Percentiles rank a stretch among this genome's conserved stretches.
phyloP scores from a whole-genome alignment of 2,329 filamentous ascomycete species.

The Fusarium xylarioides region DNA sequence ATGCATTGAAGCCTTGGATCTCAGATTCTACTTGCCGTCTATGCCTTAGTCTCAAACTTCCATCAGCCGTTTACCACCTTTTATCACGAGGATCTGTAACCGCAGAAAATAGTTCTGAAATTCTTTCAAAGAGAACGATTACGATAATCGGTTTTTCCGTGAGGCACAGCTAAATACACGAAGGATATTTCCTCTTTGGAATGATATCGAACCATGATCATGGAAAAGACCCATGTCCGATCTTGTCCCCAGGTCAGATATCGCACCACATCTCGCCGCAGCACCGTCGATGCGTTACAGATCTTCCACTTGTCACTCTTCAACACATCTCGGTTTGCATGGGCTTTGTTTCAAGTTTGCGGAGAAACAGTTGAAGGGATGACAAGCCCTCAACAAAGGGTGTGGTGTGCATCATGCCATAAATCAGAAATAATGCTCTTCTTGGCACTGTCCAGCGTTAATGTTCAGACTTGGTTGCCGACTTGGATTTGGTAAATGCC shows the following conservation, averaged over 20 bases:
- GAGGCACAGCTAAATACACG: neutral
- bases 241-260: slow-evolving; percentile 29
- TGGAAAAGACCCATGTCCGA: slow-evolving; percentile 27
- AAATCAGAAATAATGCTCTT: slow-evolving; percentile 13
- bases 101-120: slow-evolving; percentile 3
- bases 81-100: slow-evolving; percentile 1
- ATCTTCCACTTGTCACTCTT: slow-evolving; percentile 22
- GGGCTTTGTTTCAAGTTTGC: slow-evolving; percentile 34
- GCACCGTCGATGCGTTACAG: slow-evolving; percentile 15
- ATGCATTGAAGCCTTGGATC: slow-evolving; percentile 20
- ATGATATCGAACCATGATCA: slow-evolving; percentile 36
- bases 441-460: slow-evolving; percentile 12
- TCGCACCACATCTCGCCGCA: slow-evolving; percentile 37
- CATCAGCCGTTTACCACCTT: neutral
- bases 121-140: neutral
- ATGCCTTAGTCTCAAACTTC: neutral
- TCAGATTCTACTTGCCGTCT: slow-evolving; percentile 21
- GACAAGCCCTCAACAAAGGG: slow-evolving; percentile 3
- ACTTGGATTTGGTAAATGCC: slow-evolving; percentile 8
- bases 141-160: slow-evolving; percentile 1
- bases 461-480: neutral
- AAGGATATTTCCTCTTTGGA: slow-evolving; percentile 13
- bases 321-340: slow-evolving; percentile 4
- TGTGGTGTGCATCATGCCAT: slow-evolving; percentile 26
- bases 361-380: slow-evolving; percentile 6